A percentile compares a stretch with the other conserved stretches of the same genome.
Conservation (phyloP, 2,329 filamentous ascomycete species). For the Basipetospora chlamydospora region DNA sequence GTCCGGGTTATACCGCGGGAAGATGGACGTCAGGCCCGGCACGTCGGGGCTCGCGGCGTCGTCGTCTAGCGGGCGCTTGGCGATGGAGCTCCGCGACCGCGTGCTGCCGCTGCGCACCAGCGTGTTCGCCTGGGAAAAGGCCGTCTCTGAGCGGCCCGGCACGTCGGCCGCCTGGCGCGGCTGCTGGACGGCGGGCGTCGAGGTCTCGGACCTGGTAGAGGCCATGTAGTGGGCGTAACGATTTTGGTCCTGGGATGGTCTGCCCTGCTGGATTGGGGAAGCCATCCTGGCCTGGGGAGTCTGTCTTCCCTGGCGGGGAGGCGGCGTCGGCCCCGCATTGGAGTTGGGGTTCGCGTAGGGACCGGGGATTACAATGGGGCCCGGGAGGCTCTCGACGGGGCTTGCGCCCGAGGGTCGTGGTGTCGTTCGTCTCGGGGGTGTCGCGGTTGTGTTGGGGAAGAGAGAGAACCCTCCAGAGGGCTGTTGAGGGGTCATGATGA, state of each 20-base stretch:
- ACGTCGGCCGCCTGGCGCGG: constrained; percentile 26
- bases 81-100: constrained; percentile 40
- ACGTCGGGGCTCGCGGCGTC: constrained; percentile 15
- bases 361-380: constrained; percentile 14
- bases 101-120: constrained; percentile 28
- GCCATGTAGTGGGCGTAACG: constrained; percentile 8
- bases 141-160: constrained; percentile 32
- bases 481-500: constrained; percentile 1
- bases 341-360: constrained; percentile 9
- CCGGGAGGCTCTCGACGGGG: constrained; percentile 6
- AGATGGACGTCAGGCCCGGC: constrained; percentile 52
- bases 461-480: constrained; percentile 35
- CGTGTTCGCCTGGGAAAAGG: constrained; percentile 35
- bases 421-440: constrained; percentile 24
- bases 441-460: constrained; percentile 34
- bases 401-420: constrained; percentile 9
- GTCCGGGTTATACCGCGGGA: constrained; percentile 57
- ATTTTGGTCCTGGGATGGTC: constrained; percentile 7
- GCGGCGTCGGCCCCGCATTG: neutral
- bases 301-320: constrained; percentile 14
- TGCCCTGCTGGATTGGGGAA: constrained; percentile 5
- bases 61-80: constrained; percentile 33
- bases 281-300: constrained; percentile 11
- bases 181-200: constrained; percentile 18
- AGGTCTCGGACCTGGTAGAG: constrained; percentile 14